Percentiles rank a stretch among this genome's conserved stretches.
Evolutionary conservation across 495 filamentous ascomycete genomes (phyloP).

Genomic region (Margaritispora aquatica): DNA sequence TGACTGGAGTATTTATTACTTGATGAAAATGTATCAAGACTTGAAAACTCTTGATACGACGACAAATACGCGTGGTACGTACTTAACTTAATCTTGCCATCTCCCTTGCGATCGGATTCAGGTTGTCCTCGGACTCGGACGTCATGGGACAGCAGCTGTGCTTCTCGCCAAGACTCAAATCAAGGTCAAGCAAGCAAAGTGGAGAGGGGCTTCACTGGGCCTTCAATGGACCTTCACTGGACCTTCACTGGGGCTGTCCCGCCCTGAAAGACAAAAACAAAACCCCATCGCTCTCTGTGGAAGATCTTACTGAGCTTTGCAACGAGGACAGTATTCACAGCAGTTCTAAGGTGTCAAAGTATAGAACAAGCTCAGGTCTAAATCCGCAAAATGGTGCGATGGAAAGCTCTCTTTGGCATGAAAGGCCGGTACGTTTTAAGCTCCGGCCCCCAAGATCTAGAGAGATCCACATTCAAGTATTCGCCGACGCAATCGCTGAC

Average conservation of each 20-base stretch:
- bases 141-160: not conserved
- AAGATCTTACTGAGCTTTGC: not conserved
- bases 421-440: slow-evolving; percentile 14
- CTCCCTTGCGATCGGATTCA: too few species aligned
- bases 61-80: too few species aligned
- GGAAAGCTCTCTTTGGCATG: slow-evolving; percentile 20
- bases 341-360: too few species aligned
- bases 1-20: too few species aligned
- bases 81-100: too few species aligned
- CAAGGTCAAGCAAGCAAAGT: not conserved
- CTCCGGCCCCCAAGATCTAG: not conserved
- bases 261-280: not conserved
- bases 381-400: slow-evolving; percentile 26
- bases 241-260: not conserved
- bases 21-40: too few species aligned
- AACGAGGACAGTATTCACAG: too few species aligned
- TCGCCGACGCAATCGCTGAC: too few species aligned
- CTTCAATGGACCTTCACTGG: too few species aligned
- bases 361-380: too few species aligned
- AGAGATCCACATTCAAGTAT: too few species aligned
- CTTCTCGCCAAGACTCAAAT: not conserved
- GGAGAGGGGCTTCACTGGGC: not conserved
- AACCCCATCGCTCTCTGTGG: not conserved
- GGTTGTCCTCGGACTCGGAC: not conserved
- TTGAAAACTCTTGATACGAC: too few species aligned